Base-by-base conservation (phyloP, 345 rosid species). In the Salix koriyanagi region DNA sequence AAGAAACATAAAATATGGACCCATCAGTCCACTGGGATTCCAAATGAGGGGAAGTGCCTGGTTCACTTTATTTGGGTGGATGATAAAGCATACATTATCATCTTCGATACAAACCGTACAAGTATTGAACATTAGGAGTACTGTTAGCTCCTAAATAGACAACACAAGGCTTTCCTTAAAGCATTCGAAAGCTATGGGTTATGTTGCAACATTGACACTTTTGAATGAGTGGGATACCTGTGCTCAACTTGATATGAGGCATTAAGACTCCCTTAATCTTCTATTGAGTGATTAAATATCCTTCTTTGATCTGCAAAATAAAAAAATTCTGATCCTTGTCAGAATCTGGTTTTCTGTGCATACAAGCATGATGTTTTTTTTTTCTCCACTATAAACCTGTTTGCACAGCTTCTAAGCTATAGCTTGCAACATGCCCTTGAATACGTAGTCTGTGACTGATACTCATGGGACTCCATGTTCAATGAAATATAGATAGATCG, bases 31-130 rank as follows among this genome's bases (percentile, higher is more conserved):
- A 84, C 85, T 85, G 81, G 73, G 64, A 67, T 69, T 74, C 66
- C 62, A 80, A 76, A 73, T 65, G 83, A 82, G 77, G 67, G 81
- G 78, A 75, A 62, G 71, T 74, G 28, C 61, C 79, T 72, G 75
- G 67, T 72, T 85, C 70, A 76, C 83, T 81, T 85, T 84, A 77
- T 76, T 39, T 83, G 54, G 84, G 89, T 89, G 89, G 90, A 81
- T 70, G 78, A 85, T 79, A 83, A 78, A 82, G 90, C 85, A 78
- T 2, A 76, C 74, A 77, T 71, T 36, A 19, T 21, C 72, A 65
- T 68, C 68, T 81, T 69, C 52, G 41, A 58, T 11, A 69, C 72
- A 64, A 71, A 75, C 73, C 54, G 70, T 75, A 73, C 76, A 42
- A 30, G 65, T 65, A 60, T 71, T 70, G 65, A 76, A 75, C 72